Evolutionary conservation across 2,329 filamentous ascomycete genomes (phyloP).

Genomic region (Claviceps digitariae): DNA sequence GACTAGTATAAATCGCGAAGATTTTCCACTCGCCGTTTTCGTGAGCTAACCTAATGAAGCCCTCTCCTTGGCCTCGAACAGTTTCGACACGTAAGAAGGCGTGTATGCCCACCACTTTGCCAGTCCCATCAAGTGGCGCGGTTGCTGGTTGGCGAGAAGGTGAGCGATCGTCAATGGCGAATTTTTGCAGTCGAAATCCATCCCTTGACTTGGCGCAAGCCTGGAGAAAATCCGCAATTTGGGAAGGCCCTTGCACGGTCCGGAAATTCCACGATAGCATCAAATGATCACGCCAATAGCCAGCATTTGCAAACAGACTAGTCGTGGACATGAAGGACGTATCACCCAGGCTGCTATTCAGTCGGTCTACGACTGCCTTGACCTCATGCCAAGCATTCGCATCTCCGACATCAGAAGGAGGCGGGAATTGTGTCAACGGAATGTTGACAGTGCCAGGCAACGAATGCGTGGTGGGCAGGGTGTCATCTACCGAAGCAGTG

Average conservation of each 20-base stretch:
- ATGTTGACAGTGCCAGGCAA: slow-evolving; percentile 42
- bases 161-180: slow-evolving; percentile 33
- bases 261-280: slow-evolving; percentile 42
- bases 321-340: slow-evolving; percentile 22
- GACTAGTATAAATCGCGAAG: slow-evolving; percentile 48
- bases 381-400: slow-evolving; percentile 26
- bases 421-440: slow-evolving; percentile 28
- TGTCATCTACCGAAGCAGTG: background rate
- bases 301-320: slow-evolving; percentile 28
- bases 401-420: slow-evolving; percentile 13
- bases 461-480: background rate
- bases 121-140: slow-evolving; percentile 33
- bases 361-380: slow-evolving; percentile 18
- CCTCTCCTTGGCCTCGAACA: slow-evolving; percentile 38
- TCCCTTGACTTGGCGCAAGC: slow-evolving; percentile 17
- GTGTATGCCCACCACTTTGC: slow-evolving; percentile 37
- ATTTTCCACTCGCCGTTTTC: slow-evolving; percentile 40
- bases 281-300: slow-evolving; percentile 47
- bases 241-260: slow-evolving; percentile 30
- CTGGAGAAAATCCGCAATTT: slow-evolving; percentile 27
- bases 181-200: slow-evolving; percentile 26
- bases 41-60: slow-evolving; percentile 38
- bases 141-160: slow-evolving; percentile 29
- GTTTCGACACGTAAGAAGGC: slow-evolving; percentile 44
- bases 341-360: slow-evolving; percentile 27